A percentile compares a stretch with the other conserved stretches of the same genome.
Evolutionary conservation across 139 green algal genomes (phyloP).

Genomic region (Micractinium sp.): DNA sequence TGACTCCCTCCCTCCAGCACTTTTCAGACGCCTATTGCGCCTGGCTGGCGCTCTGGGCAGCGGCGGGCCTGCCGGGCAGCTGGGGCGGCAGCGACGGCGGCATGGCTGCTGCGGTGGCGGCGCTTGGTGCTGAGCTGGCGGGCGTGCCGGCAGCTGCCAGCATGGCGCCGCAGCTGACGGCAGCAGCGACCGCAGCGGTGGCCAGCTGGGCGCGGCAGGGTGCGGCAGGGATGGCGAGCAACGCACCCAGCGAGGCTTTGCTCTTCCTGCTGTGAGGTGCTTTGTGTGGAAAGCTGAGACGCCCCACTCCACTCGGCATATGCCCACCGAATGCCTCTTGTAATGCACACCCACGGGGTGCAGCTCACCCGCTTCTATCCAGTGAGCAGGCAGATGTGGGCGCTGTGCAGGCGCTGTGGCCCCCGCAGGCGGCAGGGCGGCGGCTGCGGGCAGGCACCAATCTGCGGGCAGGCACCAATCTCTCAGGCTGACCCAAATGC

Average conservation of each 20-base stretch:
- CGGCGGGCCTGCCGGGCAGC: background rate
- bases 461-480: no score
- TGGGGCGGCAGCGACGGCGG: background rate
- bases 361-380: no score
- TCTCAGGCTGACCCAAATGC: no score
- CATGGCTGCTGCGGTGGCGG: constrained; percentile 4
- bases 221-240: background rate
- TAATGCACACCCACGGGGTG: no score
- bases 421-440: no score
- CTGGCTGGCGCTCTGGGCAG: constrained; percentile 23
- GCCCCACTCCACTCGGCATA: no score
- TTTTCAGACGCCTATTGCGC: background rate
- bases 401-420: no score
- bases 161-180: background rate
- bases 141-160: background rate
- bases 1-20: background rate
- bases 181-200: background rate
- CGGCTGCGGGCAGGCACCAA: no score
- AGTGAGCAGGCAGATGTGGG: no score
- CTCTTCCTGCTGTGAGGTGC: background rate
- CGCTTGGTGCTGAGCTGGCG: background rate
- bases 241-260: background rate
- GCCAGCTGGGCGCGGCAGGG: background rate
- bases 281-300: no score
- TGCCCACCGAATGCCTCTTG: no score